These are phyloP conservation scores for Monascus purpureus DNA, from an alignment of 495 filamentous ascomycete species.

Conservation along the genomic window DNA sequence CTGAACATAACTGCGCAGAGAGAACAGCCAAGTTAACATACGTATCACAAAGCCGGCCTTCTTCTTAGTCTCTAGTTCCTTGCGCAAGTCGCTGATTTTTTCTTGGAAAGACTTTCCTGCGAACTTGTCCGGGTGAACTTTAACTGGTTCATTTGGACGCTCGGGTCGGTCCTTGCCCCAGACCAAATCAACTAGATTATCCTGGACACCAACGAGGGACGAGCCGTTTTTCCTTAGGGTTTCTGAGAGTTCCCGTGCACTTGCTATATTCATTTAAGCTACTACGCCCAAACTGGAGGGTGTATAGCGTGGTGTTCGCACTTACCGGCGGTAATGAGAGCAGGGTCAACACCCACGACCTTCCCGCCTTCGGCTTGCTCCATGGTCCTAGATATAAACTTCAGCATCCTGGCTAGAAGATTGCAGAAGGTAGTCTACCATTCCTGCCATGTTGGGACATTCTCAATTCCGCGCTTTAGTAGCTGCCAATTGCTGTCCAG, in stretches of 20 bases:
- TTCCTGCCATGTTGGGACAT: slow-evolving; percentile 96
- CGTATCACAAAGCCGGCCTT: slow-evolving; percentile 78
- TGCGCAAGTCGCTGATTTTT: slow-evolving; percentile 77
- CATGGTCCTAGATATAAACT: slow-evolving; percentile 38
- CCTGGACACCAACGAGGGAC: slow-evolving; percentile 53
- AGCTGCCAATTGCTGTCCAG: slow-evolving; percentile 86
- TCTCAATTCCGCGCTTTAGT: slow-evolving; percentile 82
- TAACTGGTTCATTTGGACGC: slow-evolving; percentile 62
- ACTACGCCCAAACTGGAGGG: not conserved
- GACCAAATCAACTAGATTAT: slow-evolving; percentile 77
- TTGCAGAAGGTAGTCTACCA: slow-evolving; percentile 44
- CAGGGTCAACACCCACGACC: slow-evolving; percentile 82
- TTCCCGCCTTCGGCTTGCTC: slow-evolving; percentile 76
- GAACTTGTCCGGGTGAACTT: slow-evolving; percentile 54
- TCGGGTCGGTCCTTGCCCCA: slow-evolving; percentile 67
- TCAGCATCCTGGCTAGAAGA: slow-evolving; percentile 11
- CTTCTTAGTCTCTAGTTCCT: slow-evolving; percentile 88
- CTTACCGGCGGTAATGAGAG: slow-evolving; percentile 65
- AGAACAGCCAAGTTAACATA: slow-evolving; percentile 13
- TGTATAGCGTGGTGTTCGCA: not conserved
- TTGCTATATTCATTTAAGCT: slow-evolving; percentile 27
- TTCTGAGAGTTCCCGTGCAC: slow-evolving; percentile 75
- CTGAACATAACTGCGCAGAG: not conserved
- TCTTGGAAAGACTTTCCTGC: slow-evolving; percentile 70
- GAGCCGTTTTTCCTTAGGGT: slow-evolving; percentile 76